phyloP scores from a whole-genome alignment of 2,329 filamentous ascomycete species.

The Paraphoma chrysanthemicola region DNA sequence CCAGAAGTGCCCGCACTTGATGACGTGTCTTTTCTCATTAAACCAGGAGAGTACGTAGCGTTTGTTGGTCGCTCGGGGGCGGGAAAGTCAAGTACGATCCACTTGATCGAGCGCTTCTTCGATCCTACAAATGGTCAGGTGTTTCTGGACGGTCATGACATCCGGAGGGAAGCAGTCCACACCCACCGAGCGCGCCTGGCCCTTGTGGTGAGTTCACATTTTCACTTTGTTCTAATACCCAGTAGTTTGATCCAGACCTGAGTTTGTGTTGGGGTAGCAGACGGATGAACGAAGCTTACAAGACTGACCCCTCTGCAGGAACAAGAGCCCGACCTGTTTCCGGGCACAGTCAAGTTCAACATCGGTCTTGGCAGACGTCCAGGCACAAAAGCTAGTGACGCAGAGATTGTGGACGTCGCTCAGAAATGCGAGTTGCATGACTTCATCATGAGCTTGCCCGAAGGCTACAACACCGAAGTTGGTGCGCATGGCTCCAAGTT shows the following conservation, averaged over 20 bases:
- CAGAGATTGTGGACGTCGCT: constrained; percentile 45
- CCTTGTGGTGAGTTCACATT: constrained; percentile 43
- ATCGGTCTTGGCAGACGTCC: constrained; percentile 49
- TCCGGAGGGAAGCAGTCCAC: constrained; percentile 47
- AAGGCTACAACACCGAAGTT: constrained; percentile 56
- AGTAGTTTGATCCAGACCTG: too few relatives aligned
- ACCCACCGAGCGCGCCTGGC: constrained; percentile 49
- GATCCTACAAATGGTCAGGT: constrained; percentile 50
- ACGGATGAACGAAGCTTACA: neutral
- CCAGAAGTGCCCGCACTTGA: constrained; percentile 43
- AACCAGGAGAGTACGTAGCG: constrained; percentile 46
- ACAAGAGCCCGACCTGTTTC: constrained; percentile 56
- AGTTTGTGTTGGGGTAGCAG: too few relatives aligned
- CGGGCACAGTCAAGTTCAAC: constrained; percentile 54
- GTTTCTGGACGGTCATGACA: constrained; percentile 51
- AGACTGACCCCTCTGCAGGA: constrained; percentile 11
- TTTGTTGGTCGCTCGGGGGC: constrained; percentile 55
- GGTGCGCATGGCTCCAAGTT: constrained; percentile 52
- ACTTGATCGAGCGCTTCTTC: constrained; percentile 57
- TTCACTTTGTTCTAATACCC: too few relatives aligned
- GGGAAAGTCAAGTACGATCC: constrained; percentile 54
- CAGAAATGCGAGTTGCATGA: constrained; percentile 55
- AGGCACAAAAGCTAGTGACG: constrained; percentile 26
- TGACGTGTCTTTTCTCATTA: constrained; percentile 49
- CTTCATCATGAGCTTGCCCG: constrained; percentile 55